Conservation (phyloP, 169 alveolate genomes). For the Plasmodium vivax region DNA sequence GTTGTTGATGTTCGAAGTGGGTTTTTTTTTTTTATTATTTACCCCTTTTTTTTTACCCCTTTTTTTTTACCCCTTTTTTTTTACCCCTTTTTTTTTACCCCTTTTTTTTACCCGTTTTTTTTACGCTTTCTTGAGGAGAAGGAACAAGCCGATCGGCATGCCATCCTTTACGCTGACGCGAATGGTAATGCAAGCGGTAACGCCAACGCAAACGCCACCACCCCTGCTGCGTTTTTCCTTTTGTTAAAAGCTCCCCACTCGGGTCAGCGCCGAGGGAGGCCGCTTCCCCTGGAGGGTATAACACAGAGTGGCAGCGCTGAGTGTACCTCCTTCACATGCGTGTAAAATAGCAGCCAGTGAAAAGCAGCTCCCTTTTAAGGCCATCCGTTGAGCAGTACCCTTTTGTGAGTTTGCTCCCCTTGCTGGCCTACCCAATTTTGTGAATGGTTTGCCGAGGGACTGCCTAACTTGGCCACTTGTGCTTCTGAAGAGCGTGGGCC, state of each 20-base stretch:
- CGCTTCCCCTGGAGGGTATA: not conserved
- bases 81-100: no score
- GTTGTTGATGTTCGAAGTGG: not conserved
- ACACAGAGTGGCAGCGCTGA: not conserved
- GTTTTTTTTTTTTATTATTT: no score
- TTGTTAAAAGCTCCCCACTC: not conserved
- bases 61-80: no score
- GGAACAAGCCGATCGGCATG: not conserved
- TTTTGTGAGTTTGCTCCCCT: not conserved
- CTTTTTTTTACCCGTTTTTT: not conserved
- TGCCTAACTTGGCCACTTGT: not conserved
- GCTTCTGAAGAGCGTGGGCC: not conserved
- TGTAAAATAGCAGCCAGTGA: not conserved
- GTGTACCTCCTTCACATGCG: not conserved
- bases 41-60: no score
- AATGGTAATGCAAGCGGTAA: no score
- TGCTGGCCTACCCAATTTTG: not conserved
- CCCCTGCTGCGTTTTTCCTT: not conserved
- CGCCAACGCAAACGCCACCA: not conserved
- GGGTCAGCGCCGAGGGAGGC: not conserved
- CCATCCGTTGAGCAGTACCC: not conserved
- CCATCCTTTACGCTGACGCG: not conserved
- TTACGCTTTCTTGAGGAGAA: not conserved
- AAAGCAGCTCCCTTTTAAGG: not conserved
- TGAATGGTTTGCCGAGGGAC: not conserved